phyloP scores from a whole-genome alignment of 495 filamentous ascomycete genomes.

The Xylaria sp. region DNA sequence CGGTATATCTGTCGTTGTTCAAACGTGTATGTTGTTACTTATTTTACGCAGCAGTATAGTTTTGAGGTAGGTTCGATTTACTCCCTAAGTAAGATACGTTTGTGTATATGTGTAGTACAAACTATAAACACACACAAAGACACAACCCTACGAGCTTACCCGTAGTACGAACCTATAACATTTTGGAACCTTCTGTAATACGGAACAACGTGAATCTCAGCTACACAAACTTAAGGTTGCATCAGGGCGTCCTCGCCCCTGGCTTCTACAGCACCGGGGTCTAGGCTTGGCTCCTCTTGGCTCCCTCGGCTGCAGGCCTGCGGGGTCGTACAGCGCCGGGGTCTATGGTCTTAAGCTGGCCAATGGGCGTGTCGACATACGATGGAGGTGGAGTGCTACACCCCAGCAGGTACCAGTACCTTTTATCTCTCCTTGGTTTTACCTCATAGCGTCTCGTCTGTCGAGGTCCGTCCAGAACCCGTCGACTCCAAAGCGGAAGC shows the following conservation, averaged over 20 bases:
- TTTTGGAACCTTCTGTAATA: too few species aligned
- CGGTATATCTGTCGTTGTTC: not conserved
- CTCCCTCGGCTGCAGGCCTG: not conserved
- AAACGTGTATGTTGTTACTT: not conserved
- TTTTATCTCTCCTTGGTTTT: not conserved
- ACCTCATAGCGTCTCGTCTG: conserved; percentile 4
- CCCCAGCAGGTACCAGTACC: not conserved
- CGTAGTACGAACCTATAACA: too few species aligned
- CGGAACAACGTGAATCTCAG: not conserved
- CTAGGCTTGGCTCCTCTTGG: not conserved
- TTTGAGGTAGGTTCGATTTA: not conserved
- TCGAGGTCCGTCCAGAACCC: not conserved
- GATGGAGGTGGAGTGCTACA: not conserved
- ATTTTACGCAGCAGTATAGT: not conserved
- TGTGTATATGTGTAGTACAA: too few species aligned
- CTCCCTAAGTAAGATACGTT: too few species aligned
- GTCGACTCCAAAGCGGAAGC: conserved; percentile 23
- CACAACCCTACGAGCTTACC: too few species aligned
- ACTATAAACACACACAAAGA: too few species aligned
- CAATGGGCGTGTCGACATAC: not conserved
- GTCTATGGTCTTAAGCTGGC: not conserved
- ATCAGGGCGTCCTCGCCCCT: not conserved
- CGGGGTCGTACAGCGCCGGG: not conserved
- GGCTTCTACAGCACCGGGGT: not conserved
- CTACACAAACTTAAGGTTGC: not conserved